A percentile compares a stretch with the other conserved stretches of the same genome.
Evolutionary conservation across 768 basidiomycete genomes (phyloP).

Genomic region (Russula ochroleuca): DNA sequence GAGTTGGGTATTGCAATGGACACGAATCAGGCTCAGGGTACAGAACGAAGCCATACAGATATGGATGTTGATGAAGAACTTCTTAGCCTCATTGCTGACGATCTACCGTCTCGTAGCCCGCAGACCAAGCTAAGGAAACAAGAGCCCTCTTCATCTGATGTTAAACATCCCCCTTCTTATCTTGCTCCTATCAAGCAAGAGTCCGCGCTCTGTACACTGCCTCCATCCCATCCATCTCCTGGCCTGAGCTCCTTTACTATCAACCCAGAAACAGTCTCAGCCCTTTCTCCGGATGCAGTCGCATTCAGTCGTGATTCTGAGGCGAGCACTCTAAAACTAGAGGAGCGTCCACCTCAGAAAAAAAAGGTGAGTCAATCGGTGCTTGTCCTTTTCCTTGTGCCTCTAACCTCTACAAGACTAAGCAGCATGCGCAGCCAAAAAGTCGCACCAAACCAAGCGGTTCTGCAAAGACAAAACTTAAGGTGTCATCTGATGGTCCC

Average conservation of each 20-base stretch:
- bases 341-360: constrained; percentile 26
- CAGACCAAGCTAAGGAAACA: constrained; percentile 22
- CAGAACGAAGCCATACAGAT: constrained; percentile 37
- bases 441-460: constrained; percentile 33
- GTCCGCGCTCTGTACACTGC: constrained; percentile 13
- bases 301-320: constrained; percentile 16
- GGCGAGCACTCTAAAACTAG: constrained; percentile 13
- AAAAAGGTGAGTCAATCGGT: constrained; percentile 29
- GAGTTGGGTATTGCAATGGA: constrained; percentile 4
- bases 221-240: constrained; percentile 21
- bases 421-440: constrained; percentile 33
- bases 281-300: constrained; percentile 42
- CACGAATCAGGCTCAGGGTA: neutral
- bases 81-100: constrained; percentile 59
- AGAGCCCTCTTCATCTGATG: constrained; percentile 1
- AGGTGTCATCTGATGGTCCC: constrained; percentile 30
- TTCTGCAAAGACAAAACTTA: constrained; percentile 30
- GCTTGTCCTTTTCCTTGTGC: neutral
- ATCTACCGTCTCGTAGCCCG: constrained; percentile 17
- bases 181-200: constrained; percentile 8
- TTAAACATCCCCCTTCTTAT: constrained; percentile 4
- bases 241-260: constrained; percentile 22
- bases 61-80: constrained; percentile 63
- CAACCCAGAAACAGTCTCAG: constrained; percentile 47
- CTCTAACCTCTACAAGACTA: constrained; percentile 23